These are phyloP conservation scores for Termitomyces eurrhizus DNA, from an alignment of 768 basidiomycete genomes.

Conservation along the genomic window DNA sequence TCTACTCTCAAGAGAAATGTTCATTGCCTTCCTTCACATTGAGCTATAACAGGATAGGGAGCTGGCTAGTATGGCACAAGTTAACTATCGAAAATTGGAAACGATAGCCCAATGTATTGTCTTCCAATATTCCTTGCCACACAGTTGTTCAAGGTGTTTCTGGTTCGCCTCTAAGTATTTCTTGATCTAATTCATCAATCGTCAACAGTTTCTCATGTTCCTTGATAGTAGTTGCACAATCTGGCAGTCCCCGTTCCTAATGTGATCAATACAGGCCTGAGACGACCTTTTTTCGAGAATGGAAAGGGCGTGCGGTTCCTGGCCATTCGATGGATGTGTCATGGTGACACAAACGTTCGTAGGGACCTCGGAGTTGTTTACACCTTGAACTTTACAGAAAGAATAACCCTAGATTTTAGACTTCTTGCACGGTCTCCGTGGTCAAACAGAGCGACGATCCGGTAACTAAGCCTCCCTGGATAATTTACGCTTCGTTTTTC, in stretches of 20 bases:
- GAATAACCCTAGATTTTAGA: background rate
- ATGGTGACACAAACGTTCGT: background rate
- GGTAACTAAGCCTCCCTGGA: slow-evolving; percentile 1
- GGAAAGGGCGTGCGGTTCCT: background rate
- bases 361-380: slow-evolving; percentile 5
- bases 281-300: background rate
- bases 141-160: background rate
- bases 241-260: background rate
- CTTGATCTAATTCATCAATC: background rate
- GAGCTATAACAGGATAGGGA: background rate
- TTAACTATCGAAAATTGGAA: background rate
- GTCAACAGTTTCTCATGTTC: background rate
- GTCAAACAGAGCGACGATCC: slow-evolving; percentile 9
- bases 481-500: slow-evolving; percentile 7
- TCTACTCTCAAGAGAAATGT: background rate
- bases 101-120: background rate
- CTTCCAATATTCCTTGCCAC: background rate
- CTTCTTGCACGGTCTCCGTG: slow-evolving; percentile 13
- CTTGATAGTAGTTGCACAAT: background rate
- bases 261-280: background rate
- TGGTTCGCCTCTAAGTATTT: background rate
- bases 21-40: background rate
- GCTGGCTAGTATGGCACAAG: background rate
- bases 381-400: background rate
- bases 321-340: background rate